phyloP scores from a whole-genome alignment of 805 yeast species.

The Kuraishia cidri region DNA sequence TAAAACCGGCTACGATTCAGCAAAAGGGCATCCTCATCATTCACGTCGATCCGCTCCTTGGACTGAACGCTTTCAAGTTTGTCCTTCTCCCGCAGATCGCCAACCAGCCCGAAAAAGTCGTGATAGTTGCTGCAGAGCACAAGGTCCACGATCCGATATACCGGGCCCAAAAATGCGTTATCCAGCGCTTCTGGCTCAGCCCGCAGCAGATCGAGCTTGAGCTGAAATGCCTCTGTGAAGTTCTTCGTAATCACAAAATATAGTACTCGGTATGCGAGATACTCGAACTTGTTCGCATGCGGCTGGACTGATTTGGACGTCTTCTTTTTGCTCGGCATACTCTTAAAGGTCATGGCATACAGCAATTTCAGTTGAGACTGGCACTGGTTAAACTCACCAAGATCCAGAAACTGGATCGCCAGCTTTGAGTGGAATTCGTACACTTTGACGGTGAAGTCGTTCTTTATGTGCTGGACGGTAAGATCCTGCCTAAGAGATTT shows the following conservation, averaged over 20 bases:
- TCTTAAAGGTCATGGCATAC: slow-evolving; percentile 23
- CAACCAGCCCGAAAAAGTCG: slow-evolving; percentile 34
- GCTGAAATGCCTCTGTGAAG: slow-evolving; percentile 39
- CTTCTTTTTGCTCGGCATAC: slow-evolving; percentile 22
- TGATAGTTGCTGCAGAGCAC: slow-evolving; percentile 39
- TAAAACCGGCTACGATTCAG: slow-evolving; percentile 10
- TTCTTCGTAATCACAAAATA: slow-evolving; percentile 73
- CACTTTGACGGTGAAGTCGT: slow-evolving; percentile 65
- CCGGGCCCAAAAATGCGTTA: slow-evolving; percentile 14
- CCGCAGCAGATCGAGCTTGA: slow-evolving; percentile 17
- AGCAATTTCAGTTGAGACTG: slow-evolving; percentile 69
- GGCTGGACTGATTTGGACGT: slow-evolving; percentile 13
- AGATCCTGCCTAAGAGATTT: slow-evolving; percentile 90
- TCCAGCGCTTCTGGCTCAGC: slow-evolving; percentile 4
- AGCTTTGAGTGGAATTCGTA: slow-evolving; percentile 83
- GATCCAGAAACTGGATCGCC: slow-evolving; percentile 75
- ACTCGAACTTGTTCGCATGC: slow-evolving; percentile 42
- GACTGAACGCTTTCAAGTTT: slow-evolving; percentile 12
- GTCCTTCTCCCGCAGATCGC: slow-evolving; percentile 30
- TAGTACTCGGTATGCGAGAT: slow-evolving; percentile 61
- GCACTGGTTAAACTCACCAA: slow-evolving; percentile 95
- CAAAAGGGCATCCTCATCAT: slow-evolving; percentile 12
- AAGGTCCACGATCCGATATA: slow-evolving; percentile 25
- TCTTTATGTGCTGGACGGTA: slow-evolving; percentile 82
- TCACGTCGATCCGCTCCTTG: slow-evolving; percentile 11